Evolutionary conservation across 768 basidiomycete species (phyloP).

Genomic region (Leccinum arenicola): DNA sequence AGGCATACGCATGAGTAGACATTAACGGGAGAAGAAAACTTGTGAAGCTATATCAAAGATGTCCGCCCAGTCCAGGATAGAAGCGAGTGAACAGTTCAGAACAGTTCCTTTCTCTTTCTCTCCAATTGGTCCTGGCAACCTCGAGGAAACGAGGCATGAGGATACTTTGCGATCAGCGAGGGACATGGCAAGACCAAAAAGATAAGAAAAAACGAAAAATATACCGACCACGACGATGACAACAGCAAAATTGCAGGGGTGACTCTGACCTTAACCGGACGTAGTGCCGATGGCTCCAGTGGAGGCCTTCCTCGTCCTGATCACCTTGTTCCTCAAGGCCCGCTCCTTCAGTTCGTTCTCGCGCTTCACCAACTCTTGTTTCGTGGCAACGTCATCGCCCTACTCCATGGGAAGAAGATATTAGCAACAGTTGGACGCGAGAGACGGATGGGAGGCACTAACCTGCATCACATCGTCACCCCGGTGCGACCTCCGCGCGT

Average conservation of each 20-base stretch:
- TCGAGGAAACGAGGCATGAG: slow-evolving; percentile 14
- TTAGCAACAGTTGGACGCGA: slow-evolving; percentile 6
- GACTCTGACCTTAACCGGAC: slow-evolving; percentile 19
- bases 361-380: slow-evolving; percentile 56
- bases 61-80: slow-evolving; percentile 14
- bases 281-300: slow-evolving; percentile 23
- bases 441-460: slow-evolving; percentile 10
- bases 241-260: not conserved
- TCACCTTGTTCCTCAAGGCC: slow-evolving; percentile 80
- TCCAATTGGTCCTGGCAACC: slow-evolving; percentile 23
- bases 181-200: slow-evolving; percentile 13
- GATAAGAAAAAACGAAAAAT: slow-evolving; percentile 16
- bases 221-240: not conserved
- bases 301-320: slow-evolving; percentile 58
- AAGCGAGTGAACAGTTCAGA: slow-evolving; percentile 16
- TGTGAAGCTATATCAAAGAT: slow-evolving; percentile 16
- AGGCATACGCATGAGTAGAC: slow-evolving; percentile 21
- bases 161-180: slow-evolving; percentile 23
- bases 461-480: slow-evolving; percentile 39
- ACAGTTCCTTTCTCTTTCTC: slow-evolving; percentile 9
- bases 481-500: slow-evolving; percentile 53
- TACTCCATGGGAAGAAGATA: slow-evolving; percentile 17
- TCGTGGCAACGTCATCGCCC: slow-evolving; percentile 15
- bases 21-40: not conserved
- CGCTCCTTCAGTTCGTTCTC: slow-evolving; percentile 82